Base-by-base conservation (phyloP, 257 asterid genomes). In the Solanum gracilifrons region DNA sequence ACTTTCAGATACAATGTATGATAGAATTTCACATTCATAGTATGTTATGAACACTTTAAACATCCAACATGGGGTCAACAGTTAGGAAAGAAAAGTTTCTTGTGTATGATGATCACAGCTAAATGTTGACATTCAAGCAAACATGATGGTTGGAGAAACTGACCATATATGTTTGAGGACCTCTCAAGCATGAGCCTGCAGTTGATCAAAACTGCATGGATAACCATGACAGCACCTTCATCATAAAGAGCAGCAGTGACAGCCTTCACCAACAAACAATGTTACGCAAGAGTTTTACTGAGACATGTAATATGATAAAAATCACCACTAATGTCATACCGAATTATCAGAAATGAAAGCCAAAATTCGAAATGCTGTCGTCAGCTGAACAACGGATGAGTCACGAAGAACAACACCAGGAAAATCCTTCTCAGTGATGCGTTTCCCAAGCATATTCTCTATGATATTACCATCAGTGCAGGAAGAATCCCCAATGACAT, bases 101-200 rank as follows among this genome's bases (percentile, higher is more conserved):
- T 25, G 35, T 25, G 23, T 29, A 29, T 1, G 32, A 66, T 66
- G 37, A 48, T 13, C 64, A 82, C 48, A 82, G 85, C 71, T 39
- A 69, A 68, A 74, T 20, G 43, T 55, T 86, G 36, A 20, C 89
- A 85, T 48, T 33, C 48, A 60, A 72, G 83, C 87, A 87, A 80
- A 20, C 31, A 48, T 48, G 39, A 18, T 31, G 21, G 41, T 82
- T 82, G 71, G 71, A 64, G 66, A 69, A 76, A 93, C 99, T 91
- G 69, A 97, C 99, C 99, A 85, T 93, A 97, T 86, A 91, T 93
- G 91, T 94, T 96, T 87, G 98, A 97, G 55, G 98, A 94, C 92
- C 98, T 94, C 92, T 97, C 99, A 88, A 96, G 96, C 98, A 97
- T 94, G 91, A 96, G 92, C 89, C 92, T 95, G 82, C 99, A 97